Conservation (phyloP, 495 filamentous ascomycete species). For the Lepidopterella palustris region DNA sequence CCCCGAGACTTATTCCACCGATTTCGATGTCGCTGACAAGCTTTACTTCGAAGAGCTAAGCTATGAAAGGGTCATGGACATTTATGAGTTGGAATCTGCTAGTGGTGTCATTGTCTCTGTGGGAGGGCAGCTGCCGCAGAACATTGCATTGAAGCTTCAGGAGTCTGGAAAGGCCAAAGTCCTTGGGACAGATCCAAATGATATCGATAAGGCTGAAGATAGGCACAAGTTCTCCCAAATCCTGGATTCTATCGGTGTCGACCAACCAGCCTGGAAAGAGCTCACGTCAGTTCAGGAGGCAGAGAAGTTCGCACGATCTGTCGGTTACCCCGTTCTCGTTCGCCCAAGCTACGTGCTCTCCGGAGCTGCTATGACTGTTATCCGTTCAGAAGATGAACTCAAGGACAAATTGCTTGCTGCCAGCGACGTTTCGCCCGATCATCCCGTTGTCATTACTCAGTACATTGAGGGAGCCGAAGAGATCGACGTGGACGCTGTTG, state of each 20-base stretch:
- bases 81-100: slow-evolving; percentile 87
- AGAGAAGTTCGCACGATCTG: slow-evolving; percentile 71
- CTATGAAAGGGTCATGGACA: slow-evolving; percentile 98
- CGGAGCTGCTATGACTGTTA: slow-evolving; percentile 95
- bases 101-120: slow-evolving; percentile 90
- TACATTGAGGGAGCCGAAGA: slow-evolving; percentile 97
- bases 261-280: slow-evolving; percentile 98
- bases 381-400: slow-evolving; percentile 80
- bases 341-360: slow-evolving; percentile 94
- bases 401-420: slow-evolving; percentile 84
- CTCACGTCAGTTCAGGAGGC: slow-evolving; percentile 85
- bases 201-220: slow-evolving; percentile 96
- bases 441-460: slow-evolving; percentile 97
- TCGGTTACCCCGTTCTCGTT: slow-evolving; percentile 88
- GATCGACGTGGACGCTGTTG: slow-evolving; percentile 96
- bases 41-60: slow-evolving; percentile 96
- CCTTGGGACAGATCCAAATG: slow-evolving; percentile 82
- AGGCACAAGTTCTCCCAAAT: slow-evolving; percentile 98
- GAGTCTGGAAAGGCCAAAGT: slow-evolving; percentile 82
- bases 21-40: slow-evolving; percentile 90
- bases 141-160: slow-evolving; percentile 93
- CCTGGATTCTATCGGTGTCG: slow-evolving; percentile 89
- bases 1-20: slow-evolving; percentile 53
- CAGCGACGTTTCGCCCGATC: slow-evolving; percentile 84
- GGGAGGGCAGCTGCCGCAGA: slow-evolving; percentile 92